Percentiles rank a stretch among this genome's conserved stretches.
Evolutionary conservation across 805 yeast genomes (phyloP).

Genomic region (Ogataea corticis): DNA sequence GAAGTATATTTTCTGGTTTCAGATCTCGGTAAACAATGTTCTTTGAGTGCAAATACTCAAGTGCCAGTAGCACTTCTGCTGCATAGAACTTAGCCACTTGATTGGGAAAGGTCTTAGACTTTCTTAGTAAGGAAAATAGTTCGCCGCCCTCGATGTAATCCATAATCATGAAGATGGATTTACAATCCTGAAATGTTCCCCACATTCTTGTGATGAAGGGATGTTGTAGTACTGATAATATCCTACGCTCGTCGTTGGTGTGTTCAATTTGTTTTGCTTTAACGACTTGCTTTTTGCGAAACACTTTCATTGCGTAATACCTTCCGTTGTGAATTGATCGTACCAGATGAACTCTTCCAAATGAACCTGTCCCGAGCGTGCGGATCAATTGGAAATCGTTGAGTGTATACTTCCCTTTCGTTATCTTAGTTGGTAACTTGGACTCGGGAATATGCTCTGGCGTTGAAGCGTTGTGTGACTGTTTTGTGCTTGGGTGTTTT

Average conservation of each 20-base stretch:
- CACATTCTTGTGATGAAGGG: slow-evolving; percentile 64
- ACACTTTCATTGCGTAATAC: slow-evolving; percentile 59
- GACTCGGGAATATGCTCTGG: neutral
- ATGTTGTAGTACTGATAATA: slow-evolving; percentile 57
- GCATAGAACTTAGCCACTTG: slow-evolving; percentile 67
- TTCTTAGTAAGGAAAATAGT: slow-evolving; percentile 53
- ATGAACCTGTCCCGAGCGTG: slow-evolving; percentile 62
- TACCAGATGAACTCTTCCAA: slow-evolving; percentile 61
- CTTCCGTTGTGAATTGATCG: slow-evolving; percentile 59
- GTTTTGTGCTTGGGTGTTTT: neutral
- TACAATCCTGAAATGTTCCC: slow-evolving; percentile 65
- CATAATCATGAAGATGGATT: slow-evolving; percentile 61
- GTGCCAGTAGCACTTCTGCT: slow-evolving; percentile 59
- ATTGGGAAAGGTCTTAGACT: slow-evolving; percentile 59
- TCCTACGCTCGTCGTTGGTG: slow-evolving; percentile 61
- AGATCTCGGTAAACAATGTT: slow-evolving; percentile 61
- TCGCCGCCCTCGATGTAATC: slow-evolving; percentile 68
- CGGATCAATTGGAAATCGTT: slow-evolving; percentile 56
- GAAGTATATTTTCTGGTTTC: slow-evolving; percentile 59
- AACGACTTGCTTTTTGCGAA: slow-evolving; percentile 57
- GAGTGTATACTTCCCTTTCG: slow-evolving; percentile 59
- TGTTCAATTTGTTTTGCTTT: slow-evolving; percentile 66
- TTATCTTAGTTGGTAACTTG: slow-evolving; percentile 29
- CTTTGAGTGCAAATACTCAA: slow-evolving; percentile 59
- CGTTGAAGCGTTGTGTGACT: neutral